These are phyloP conservation scores for Taiwanofungus camphoratus DNA, from an alignment of 1,284 basidiomycete species.

Conservation along the genomic window DNA sequence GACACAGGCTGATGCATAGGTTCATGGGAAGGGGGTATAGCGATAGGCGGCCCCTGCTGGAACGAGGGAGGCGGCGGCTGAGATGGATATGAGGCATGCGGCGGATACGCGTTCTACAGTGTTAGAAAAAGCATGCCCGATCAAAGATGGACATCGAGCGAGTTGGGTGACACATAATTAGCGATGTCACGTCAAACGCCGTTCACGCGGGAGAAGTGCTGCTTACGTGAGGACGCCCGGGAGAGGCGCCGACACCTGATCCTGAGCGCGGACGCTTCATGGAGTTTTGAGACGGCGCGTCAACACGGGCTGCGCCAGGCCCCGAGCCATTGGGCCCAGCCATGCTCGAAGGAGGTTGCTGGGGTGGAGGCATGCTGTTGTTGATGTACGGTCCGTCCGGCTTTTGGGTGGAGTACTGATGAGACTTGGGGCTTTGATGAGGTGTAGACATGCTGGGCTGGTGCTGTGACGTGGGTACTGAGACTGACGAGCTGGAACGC, in stretches of 20 bases:
- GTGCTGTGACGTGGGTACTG: conserved; percentile 14
- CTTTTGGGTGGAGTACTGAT: conserved; percentile 14
- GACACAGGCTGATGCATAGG: conserved; percentile 22
- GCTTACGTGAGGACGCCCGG: conserved; percentile 34
- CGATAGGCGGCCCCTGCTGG: conserved; percentile 19
- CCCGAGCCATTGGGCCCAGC: conserved; percentile 13
- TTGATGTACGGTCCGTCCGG: conserved; percentile 16
- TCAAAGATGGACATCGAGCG: not conserved
- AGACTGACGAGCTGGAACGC: conserved; percentile 14
- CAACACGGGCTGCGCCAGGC: conserved; percentile 17
- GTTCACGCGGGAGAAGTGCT: conserved; percentile 21
- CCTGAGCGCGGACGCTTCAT: conserved; percentile 27
- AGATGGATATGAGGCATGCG: conserved; percentile 23
- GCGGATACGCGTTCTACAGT: conserved; percentile 23
- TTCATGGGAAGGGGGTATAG: conserved; percentile 21
- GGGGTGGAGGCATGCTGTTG: conserved; percentile 10
- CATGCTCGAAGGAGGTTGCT: conserved; percentile 8
- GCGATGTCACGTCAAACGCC: conserved; percentile 20
- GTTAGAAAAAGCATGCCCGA: conserved; percentile 9
- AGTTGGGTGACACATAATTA: conserved; percentile 16
- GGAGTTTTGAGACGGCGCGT: conserved; percentile 21
- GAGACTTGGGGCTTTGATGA: conserved; percentile 18
- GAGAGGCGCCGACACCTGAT: conserved; percentile 26
- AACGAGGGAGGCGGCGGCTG: conserved; percentile 24
- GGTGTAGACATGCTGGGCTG: conserved; percentile 16